These are phyloP conservation scores for Coniochaeta sp. DNA, from an alignment of 2,329 filamentous ascomycete species.

Conservation along the genomic window DNA sequence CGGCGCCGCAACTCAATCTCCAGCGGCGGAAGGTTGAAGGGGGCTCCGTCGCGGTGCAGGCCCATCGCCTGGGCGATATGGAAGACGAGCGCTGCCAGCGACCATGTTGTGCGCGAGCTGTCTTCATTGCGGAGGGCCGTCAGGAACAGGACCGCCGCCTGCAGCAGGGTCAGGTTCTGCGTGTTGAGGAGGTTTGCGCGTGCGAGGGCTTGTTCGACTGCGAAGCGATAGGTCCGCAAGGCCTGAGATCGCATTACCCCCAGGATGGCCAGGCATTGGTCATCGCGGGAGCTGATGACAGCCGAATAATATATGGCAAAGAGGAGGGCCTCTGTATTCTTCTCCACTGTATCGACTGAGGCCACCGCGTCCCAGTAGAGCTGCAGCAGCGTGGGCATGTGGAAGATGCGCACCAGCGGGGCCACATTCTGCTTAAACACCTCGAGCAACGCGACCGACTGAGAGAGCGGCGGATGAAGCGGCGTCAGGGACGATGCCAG, in stretches of 20 bases:
- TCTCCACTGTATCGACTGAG: constrained; percentile 26
- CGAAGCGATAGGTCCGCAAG: constrained; percentile 41
- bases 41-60: constrained; percentile 48
- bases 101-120: constrained; percentile 51
- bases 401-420: constrained; percentile 31
- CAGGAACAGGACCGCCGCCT: constrained; percentile 52
- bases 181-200: constrained; percentile 52
- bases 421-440: constrained; percentile 47
- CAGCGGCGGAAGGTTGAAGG: constrained; percentile 44
- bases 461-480: constrained; percentile 45
- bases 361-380: constrained; percentile 13
- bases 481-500: constrained; percentile 24
- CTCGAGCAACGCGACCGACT: constrained; percentile 45
- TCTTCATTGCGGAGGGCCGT: constrained; percentile 38
- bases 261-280: constrained; percentile 31
- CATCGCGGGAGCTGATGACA: constrained; percentile 48
- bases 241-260: constrained; percentile 36
- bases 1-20: constrained; percentile 55
- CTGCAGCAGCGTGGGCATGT: constrained; percentile 36
- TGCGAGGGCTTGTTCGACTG: constrained; percentile 49
- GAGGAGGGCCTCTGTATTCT: constrained; percentile 39
- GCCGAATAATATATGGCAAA: constrained; percentile 53
- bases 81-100: constrained; percentile 49
- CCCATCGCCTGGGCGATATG: constrained; percentile 55
- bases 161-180: constrained; percentile 48